Base-by-base conservation (phyloP, 2,329 filamentous ascomycete species). In the Sarocladium kiliense region DNA sequence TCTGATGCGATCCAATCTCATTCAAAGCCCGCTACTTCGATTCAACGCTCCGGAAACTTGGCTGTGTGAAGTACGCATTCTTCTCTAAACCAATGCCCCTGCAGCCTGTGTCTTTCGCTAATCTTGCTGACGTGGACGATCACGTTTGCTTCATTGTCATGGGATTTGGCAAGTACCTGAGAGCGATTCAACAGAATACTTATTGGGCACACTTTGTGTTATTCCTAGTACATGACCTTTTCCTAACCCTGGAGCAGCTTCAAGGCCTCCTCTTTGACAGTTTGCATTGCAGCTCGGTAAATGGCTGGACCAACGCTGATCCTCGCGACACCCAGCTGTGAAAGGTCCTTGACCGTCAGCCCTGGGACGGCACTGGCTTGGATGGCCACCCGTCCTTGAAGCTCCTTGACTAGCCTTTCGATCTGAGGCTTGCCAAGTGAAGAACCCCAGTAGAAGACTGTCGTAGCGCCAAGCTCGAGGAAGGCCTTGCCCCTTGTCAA, bases 391-490 rank as follows among this genome's bases (percentile, higher is more conserved):
- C 66, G 70, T 1, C 80, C 80, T 2, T 70, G 72, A 45, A 84
- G 72, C 45, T 72, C 77, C 54, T 68, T 64, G 2, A 77, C 77
- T 59, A 84, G 62, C 41, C 61, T 65, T 62, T 70, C 64, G 2
- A 82, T 51, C 23, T 51, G 47, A 36, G 47, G 18, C 23, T 72
- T 64, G 82, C 80, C 0, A 69, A 71, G 12, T 65, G 70, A 12
- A 69, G 68, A 12, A 81, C 82, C 82, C 81, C 80, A 86, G 53
- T 84, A 80, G 67, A 85, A 86, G 0, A 82, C 74, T 1, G 78
- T 84, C 12, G 74, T 78, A 0, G 82, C 83, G 0, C 82, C 83
- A 2, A 80, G 80, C 0, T 71, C 75, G 2, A 86, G 68, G 62
- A 79, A 86, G n/a, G 75, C 76, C 56, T 74, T 77, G 0, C 81